Conservation (phyloP, 2,329 filamentous ascomycete species). For the Venturia oleaginea region DNA sequence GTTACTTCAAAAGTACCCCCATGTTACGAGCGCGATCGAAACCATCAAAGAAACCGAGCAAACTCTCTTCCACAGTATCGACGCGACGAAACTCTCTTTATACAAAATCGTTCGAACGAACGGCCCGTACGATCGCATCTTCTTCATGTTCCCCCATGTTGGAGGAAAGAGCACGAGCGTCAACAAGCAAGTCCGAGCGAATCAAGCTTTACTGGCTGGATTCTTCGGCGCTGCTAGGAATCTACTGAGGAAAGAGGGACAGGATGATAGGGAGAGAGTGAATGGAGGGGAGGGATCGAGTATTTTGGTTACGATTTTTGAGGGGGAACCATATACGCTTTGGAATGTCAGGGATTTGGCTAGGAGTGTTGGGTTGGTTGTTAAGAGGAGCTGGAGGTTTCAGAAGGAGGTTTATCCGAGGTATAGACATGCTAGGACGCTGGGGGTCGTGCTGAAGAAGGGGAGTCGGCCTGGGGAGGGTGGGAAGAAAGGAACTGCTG, state of each 20-base stretch:
- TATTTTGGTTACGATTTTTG: conserved; percentile 81
- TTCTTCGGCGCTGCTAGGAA: conserved; percentile 35
- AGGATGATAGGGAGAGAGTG: conserved; percentile 14
- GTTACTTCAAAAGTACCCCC: conserved; percentile 65
- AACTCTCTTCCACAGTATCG: conserved; percentile 51
- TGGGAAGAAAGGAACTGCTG: conserved; percentile 40
- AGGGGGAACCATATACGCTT: conserved; percentile 85
- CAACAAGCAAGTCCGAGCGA: conserved; percentile 86
- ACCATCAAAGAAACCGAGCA: conserved; percentile 24
- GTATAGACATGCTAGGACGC: conserved; percentile 63
- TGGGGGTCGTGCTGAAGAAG: conserved; percentile 43
- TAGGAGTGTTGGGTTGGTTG: conserved; percentile 63
- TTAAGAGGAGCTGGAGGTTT: conserved; percentile 63
- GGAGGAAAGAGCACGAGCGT: conserved; percentile 88
- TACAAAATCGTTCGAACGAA: conserved; percentile 36
- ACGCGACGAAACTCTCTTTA: conserved; percentile 54
- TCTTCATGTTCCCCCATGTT: conserved; percentile 97
- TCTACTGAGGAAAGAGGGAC: conserved; percentile 20
- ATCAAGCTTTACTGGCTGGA: conserved; percentile 53
- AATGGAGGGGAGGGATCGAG: conserved; percentile 21
- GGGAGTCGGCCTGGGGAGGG: conserved; percentile 24
- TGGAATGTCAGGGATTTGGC: conserved; percentile 91
- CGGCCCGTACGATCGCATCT: conserved; percentile 53
- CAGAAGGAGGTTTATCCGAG: conserved; percentile 58
- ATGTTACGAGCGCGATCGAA: conserved; percentile 48